These are phyloP conservation scores for Candida glucosophila DNA, from an alignment of 1,139 yeast genomes.

Conservation along the genomic window DNA sequence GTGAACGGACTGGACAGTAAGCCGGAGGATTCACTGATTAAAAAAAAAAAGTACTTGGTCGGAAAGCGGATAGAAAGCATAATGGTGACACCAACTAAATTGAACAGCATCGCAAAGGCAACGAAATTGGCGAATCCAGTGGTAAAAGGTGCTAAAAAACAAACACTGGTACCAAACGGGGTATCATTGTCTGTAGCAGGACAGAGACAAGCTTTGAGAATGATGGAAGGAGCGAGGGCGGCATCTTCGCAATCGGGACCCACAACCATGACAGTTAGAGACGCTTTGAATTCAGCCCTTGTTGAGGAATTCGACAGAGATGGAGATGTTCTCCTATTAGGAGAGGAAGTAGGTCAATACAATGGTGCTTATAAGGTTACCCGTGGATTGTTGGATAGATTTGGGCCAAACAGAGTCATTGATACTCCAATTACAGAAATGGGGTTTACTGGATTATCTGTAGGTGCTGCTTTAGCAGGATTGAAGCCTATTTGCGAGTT, in stretches of 20 bases:
- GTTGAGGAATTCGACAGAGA: slow-evolving; percentile 98
- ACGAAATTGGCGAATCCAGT: slow-evolving; percentile 40
- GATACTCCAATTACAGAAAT: slow-evolving; percentile 99
- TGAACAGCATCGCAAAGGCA: slow-evolving; percentile 38
- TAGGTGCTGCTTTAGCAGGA: slow-evolving; percentile 96
- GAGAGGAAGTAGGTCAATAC: slow-evolving; percentile 98
- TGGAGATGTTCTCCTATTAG: slow-evolving; percentile 88
- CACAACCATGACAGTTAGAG: slow-evolving; percentile 85
- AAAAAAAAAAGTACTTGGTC: too few species aligned
- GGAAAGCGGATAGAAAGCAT: too few species aligned
- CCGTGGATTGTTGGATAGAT: slow-evolving; percentile 90
- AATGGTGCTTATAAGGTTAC: slow-evolving; percentile 98
- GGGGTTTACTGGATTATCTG: slow-evolving; percentile 97
- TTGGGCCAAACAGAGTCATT: slow-evolving; percentile 92
- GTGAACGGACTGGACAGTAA: too few species aligned
- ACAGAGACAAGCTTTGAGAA: slow-evolving; percentile 30
- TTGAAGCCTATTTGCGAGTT: slow-evolving; percentile 96
- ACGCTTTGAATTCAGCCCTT: slow-evolving; percentile 88
- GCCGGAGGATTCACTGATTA: too few species aligned
- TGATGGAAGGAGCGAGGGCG: slow-evolving; percentile 26
- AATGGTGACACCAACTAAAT: slow-evolving; percentile 20
- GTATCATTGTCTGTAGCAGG: slow-evolving; percentile 21
- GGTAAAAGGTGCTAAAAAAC: slow-evolving; percentile 14
- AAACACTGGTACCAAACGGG: too few species aligned
- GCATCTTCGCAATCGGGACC: slow-evolving; percentile 46